A percentile compares a stretch with the other conserved stretches of the same genome.
phyloP scores from a whole-genome alignment of 192 early-diverging fungal genomes.

The Mortierella claussenii region DNA sequence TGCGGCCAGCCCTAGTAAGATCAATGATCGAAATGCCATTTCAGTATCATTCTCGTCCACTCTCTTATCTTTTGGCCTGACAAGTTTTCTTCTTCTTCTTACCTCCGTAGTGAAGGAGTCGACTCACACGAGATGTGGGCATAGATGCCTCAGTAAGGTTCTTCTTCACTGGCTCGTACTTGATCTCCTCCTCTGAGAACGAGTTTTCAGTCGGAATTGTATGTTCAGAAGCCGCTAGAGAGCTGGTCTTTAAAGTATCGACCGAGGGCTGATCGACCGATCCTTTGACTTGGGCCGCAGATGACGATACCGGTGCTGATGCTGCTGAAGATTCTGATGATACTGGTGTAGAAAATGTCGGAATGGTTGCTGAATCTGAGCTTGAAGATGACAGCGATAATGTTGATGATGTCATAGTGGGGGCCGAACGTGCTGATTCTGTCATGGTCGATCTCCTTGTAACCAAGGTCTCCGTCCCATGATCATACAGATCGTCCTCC shows the following conservation, averaged over 20 bases:
- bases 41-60: too few species aligned
- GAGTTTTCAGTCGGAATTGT: not conserved
- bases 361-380: not conserved
- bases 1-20: slow-evolving; percentile 22
- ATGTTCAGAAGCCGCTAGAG: not conserved
- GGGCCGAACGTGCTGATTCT: not conserved
- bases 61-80: not conserved
- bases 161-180: slow-evolving; percentile 13
- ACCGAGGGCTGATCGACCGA: not conserved
- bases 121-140: slow-evolving; percentile 79
- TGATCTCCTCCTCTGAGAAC: slow-evolving; percentile 8
- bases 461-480: too few species aligned
- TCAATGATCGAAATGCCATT: too few species aligned
- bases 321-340: too few species aligned
- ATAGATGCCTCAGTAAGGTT: slow-evolving; percentile 67
- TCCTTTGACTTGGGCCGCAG: not conserved
- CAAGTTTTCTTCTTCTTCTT: slow-evolving; percentile 2
- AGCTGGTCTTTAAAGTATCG: not conserved
- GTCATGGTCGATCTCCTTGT: not conserved
- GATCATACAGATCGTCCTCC: not conserved
- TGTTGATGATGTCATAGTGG: not conserved
- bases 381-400: not conserved
- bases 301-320: not conserved
- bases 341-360: not conserved
- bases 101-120: slow-evolving; percentile 87